Conservation (phyloP, 2,329 filamentous ascomycete species). For the Claviceps humidiphila region DNA sequence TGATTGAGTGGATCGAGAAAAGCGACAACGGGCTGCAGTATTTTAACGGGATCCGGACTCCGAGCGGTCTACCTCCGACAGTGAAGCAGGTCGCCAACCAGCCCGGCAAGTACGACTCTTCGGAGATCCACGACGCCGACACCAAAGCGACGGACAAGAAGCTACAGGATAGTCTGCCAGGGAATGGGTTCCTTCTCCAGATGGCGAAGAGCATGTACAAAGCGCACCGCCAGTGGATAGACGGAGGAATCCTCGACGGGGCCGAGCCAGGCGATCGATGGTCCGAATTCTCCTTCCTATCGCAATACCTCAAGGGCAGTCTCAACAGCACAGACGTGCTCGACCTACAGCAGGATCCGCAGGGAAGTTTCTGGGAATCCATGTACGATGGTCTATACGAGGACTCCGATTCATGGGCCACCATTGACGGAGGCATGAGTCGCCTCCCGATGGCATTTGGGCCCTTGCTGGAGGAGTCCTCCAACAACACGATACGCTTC, state of each 20-base stretch:
- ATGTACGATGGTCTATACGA: conserved; percentile 9
- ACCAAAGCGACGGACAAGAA: conserved; percentile 22
- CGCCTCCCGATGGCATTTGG: conserved; percentile 42
- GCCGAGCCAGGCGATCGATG: conserved; percentile 42
- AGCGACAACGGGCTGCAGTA: conserved; percentile 41
- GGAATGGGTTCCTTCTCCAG: conserved; percentile 21
- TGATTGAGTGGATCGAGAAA: conserved; percentile 49
- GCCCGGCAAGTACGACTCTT: conserved; percentile 19
- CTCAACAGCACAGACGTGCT: conserved; percentile 39
- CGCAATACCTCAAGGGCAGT: conserved; percentile 40
- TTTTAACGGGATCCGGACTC: conserved; percentile 31
- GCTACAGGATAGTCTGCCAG: conserved; percentile 22
- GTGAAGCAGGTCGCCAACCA: conserved; percentile 32
- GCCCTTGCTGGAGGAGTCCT: conserved; percentile 39
- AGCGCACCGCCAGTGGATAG: conserved; percentile 26
- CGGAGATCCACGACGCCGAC: conserved; percentile 17
- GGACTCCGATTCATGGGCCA: conserved; percentile 14
- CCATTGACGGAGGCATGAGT: conserved; percentile 4
- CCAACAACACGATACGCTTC: conserved; percentile 32
- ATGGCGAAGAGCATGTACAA: conserved; percentile 30
- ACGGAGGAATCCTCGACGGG: conserved; percentile 21
- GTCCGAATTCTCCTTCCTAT: conserved; percentile 51
- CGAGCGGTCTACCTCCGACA: conserved; percentile 40
- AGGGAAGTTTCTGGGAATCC: conserved; percentile 32
- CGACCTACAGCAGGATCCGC: conserved; percentile 19